phyloP scores from a whole-genome alignment of 75 land plant genomes.

The Selaginella tamariscina region DNA sequence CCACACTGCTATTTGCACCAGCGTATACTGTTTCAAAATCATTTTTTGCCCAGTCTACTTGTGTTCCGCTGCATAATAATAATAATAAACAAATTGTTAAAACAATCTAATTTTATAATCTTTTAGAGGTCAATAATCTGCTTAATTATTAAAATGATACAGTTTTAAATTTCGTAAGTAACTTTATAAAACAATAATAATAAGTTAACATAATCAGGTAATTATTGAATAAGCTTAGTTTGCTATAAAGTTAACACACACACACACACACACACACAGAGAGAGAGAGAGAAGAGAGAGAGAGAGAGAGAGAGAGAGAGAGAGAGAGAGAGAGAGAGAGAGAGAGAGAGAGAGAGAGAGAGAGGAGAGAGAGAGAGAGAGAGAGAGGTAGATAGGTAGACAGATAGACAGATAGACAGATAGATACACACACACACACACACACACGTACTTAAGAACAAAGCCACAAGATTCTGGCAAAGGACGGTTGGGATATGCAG shows the following conservation, averaged over 20 bases:
- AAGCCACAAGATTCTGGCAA: constrained; percentile 78
- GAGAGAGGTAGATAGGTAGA: not conserved
- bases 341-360: not conserved
- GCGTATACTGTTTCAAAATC: constrained; percentile 55
- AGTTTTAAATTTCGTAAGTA: no score
- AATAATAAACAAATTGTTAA: no score
- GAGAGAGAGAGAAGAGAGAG: not conserved
- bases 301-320: not conserved
- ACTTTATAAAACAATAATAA: no score
- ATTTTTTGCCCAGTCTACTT: constrained; percentile 54
- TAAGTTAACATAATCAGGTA: no score
- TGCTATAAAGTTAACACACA: no score
- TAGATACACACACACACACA: no score
- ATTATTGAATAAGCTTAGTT: no score
- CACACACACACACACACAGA: no score
- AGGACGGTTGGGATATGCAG: constrained; percentile 78
- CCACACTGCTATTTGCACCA: constrained; percentile 38
- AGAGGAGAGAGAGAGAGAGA: not conserved
- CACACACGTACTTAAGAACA: constrained; percentile 34
- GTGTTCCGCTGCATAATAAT: constrained; percentile 26
- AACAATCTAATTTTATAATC: no score
- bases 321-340: not conserved
- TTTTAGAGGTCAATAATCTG: no score
- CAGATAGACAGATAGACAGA: no score
- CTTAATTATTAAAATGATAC: no score